Evolutionary conservation across 768 basidiomycete genomes (phyloP), one percentile per base, ranked within the genome.

Genomic region (Rhizopogon sp.): DNA sequence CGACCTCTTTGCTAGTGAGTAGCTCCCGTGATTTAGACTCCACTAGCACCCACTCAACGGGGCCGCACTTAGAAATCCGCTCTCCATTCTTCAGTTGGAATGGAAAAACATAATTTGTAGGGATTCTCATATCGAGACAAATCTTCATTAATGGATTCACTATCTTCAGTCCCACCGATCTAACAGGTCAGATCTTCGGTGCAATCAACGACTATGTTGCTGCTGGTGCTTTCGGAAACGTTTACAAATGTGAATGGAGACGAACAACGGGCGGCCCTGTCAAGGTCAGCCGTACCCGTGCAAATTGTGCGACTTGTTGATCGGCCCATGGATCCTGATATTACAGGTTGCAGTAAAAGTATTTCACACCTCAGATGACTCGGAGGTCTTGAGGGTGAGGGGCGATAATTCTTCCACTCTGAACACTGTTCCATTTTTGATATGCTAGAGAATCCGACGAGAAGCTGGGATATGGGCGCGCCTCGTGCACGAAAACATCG

Each of bases 391-490:
- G 5, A 20, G 35, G 8, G 33, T 28, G 0, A 22, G 40, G 1
- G 11, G 10, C 13, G 20, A 29, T 17, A 6, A 25, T 17, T 10
- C 6, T 29, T 11, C 11, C 29, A 8, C 5, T 13, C 5, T 29
- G 6, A 10, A 29, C 7, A 29, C 22, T 13, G 16, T 29, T 17
- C 3, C 1, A 42, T n/a, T 20, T 10, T n/a, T 2, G 22, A 43
- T 17, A 8, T 5, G 29, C 7, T 13, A 64, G 63, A 40, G 55
- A 11, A 43, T 64, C 25, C 50, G 54, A n/a, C 58, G 56, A 22
- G 63, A 60, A 44, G 35, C 61, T 11, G 45, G 49, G n/a, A 57
- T 61, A 5, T 66, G 64, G 64, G 55, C 50, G 31, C 25, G 40
- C 28, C 51, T 64, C 11, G 3, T 40, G 2, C 59, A 66, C 39